phyloP scores from a whole-genome alignment of 1,284 basidiomycete species.

The Irpex sp. region DNA sequence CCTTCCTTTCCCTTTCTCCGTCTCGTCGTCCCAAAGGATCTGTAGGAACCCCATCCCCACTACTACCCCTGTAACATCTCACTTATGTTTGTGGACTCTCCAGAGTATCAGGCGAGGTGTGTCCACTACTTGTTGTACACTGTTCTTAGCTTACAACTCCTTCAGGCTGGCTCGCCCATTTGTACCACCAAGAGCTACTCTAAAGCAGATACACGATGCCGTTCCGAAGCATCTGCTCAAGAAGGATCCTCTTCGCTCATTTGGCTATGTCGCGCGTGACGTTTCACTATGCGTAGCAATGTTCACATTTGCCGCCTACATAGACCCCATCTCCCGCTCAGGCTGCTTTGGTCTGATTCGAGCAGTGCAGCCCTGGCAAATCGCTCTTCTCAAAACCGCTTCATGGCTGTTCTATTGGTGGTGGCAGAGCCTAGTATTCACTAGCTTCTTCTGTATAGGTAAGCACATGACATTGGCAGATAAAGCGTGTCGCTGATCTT shows the following conservation, averaged over 20 bases:
- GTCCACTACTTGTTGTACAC: constrained; percentile 3
- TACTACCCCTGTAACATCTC: constrained; percentile 6
- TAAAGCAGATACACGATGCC: constrained; percentile 44
- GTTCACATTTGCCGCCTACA: constrained; percentile 37
- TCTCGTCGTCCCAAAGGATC: constrained; percentile 3
- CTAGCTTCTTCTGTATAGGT: constrained; percentile 49
- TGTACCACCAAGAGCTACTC: constrained; percentile 37
- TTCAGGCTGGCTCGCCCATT: constrained; percentile 32
- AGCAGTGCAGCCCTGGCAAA: constrained; percentile 18
- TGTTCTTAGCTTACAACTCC: not conserved
- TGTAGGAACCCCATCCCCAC: too few relatives aligned
- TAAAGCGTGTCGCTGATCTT: not conserved
- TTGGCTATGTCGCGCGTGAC: constrained; percentile 39
- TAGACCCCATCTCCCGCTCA: constrained; percentile 27
- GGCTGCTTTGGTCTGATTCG: constrained; percentile 20
- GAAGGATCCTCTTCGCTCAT: constrained; percentile 32
- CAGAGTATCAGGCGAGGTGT: constrained; percentile 30
- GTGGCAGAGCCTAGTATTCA: constrained; percentile 45
- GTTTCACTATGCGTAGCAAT: constrained; percentile 35
- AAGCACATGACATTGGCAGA: constrained; percentile 14
- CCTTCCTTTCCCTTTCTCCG: constrained; percentile 14
- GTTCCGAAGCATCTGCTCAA: constrained; percentile 51
- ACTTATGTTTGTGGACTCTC: constrained; percentile 26
- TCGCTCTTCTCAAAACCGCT: constrained; percentile 20
- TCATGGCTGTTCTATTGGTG: constrained; percentile 46